Evolutionary conservation across 805 yeast genomes (phyloP).

Genomic region (Zygotorulaspora florentina): DNA sequence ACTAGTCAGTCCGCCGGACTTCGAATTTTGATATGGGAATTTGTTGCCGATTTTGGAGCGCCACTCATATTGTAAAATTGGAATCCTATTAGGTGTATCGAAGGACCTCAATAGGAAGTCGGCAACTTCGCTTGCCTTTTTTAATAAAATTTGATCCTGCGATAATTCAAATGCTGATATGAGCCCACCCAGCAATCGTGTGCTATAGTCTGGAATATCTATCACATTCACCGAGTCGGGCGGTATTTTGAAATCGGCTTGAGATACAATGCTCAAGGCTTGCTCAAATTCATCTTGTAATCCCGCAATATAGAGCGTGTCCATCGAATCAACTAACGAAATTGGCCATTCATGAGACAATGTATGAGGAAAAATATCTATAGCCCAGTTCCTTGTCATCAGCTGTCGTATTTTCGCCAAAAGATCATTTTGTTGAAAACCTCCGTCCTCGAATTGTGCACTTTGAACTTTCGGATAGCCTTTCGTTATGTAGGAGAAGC

Average conservation of each 20-base stretch:
- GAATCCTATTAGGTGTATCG: slow-evolving; percentile 57
- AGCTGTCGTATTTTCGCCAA: slow-evolving; percentile 35
- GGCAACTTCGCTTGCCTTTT: slow-evolving; percentile 44
- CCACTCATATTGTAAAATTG: slow-evolving; percentile 45
- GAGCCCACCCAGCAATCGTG: slow-evolving; percentile 49
- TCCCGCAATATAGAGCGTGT: slow-evolving; percentile 47
- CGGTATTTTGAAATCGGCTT: slow-evolving; percentile 40
- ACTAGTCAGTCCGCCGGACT: slow-evolving; percentile 47
- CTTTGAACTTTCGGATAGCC: slow-evolving; percentile 33
- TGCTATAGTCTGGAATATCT: slow-evolving; percentile 43
- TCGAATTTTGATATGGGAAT: slow-evolving; percentile 36
- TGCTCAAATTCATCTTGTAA: slow-evolving; percentile 38
- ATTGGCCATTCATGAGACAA: slow-evolving; percentile 45
- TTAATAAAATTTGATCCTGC: slow-evolving; percentile 31
- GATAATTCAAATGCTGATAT: slow-evolving; percentile 51
- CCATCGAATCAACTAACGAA: slow-evolving; percentile 48
- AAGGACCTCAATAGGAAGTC: slow-evolving; percentile 50
- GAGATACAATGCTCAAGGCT: slow-evolving; percentile 37
- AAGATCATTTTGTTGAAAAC: slow-evolving; percentile 25
- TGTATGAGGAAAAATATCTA: slow-evolving; percentile 10
- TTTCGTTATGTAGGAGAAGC: slow-evolving; percentile 5
- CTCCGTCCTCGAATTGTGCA: slow-evolving; percentile 28
- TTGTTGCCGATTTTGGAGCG: slow-evolving; percentile 35
- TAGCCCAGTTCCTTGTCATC: slow-evolving; percentile 42
- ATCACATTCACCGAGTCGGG: slow-evolving; percentile 44